These are phyloP conservation scores for Botrytis paeoniae DNA, from an alignment of 2,329 filamentous ascomycete species.

Conservation along the genomic window DNA sequence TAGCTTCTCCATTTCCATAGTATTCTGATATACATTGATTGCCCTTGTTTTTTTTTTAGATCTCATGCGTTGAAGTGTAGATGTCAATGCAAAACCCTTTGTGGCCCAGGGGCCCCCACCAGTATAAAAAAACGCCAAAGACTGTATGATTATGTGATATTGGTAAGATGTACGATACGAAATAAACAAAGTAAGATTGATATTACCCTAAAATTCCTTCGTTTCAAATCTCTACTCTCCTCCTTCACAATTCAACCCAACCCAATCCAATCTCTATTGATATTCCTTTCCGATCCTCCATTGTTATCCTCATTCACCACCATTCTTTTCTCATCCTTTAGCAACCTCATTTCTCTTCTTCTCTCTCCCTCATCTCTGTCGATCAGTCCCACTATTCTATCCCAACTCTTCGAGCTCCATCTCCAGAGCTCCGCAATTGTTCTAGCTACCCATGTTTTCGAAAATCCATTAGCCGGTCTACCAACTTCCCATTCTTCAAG, in stretches of 20 bases:
- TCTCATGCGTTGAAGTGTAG: neutral
- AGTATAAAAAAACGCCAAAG: too few relatives aligned
- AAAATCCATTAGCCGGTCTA: neutral
- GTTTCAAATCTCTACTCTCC: neutral
- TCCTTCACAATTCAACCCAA: neutral
- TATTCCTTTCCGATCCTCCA: neutral
- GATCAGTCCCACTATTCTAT: neutral
- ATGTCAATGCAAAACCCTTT: too few relatives aligned
- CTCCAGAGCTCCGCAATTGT: neutral
- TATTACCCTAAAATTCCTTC: too few relatives aligned
- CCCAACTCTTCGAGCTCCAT: neutral
- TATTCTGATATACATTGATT: too few relatives aligned
- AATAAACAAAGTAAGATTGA: too few relatives aligned
- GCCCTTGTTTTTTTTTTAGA: too few relatives aligned
- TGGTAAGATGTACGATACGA: too few relatives aligned
- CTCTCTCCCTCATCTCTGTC: neutral
- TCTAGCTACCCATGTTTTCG: neutral
- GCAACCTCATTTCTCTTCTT: accelerated
- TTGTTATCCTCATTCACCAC: neutral
- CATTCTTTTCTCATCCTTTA: neutral
- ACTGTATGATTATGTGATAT: too few relatives aligned
- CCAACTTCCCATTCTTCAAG: neutral
- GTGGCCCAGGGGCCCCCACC: too few relatives aligned
- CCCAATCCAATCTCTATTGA: neutral
- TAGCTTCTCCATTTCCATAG: neutral